Evolutionary conservation across 495 filamentous ascomycete genomes (phyloP).

Genomic region (Glutinoglossum americanum): DNA sequence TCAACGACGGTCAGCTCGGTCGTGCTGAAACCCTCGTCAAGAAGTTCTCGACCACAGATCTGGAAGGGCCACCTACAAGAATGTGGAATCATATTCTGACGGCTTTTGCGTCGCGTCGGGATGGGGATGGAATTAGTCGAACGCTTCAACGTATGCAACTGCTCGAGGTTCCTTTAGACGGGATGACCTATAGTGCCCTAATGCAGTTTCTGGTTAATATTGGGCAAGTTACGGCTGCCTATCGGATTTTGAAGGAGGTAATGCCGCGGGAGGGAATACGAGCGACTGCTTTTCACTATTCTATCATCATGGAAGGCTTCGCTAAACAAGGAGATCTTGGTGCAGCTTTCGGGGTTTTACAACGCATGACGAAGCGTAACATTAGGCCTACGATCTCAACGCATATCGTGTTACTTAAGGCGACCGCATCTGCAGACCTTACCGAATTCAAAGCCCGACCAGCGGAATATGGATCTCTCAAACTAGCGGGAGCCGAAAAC

Average conservation of each 20-base stretch:
- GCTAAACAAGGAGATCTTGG: constrained; percentile 25
- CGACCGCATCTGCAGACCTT: constrained; percentile 13
- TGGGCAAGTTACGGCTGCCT: constrained; percentile 40
- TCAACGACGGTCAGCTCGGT: constrained; percentile 33
- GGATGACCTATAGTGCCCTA: constrained; percentile 49
- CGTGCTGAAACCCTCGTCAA: constrained; percentile 41
- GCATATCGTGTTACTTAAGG: constrained; percentile 25
- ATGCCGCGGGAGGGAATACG: constrained; percentile 34
- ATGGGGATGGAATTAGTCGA: constrained; percentile 35
- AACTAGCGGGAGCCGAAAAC: constrained; percentile 19
- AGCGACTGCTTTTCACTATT: constrained; percentile 48
- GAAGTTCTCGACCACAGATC: constrained; percentile 18
- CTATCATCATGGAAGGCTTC: constrained; percentile 50
- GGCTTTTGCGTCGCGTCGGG: constrained; percentile 40
- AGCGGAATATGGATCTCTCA: constrained; percentile 2
- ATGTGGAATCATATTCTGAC: constrained; percentile 66
- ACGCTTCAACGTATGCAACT: constrained; percentile 41
- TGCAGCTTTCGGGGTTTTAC: constrained; percentile 30
- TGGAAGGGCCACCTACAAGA: constrained; percentile 26
- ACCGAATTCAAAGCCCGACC: not conserved
- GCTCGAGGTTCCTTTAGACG: constrained; percentile 34
- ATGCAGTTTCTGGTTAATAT: constrained; percentile 44
- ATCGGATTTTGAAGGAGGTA: constrained; percentile 36
- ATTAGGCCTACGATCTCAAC: constrained; percentile 25
- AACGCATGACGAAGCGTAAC: constrained; percentile 25